A percentile compares a stretch with the other conserved stretches of the same genome.
Conservation (phyloP, 2,329 filamentous ascomycete species). For the Curvularia eragrostidis region DNA sequence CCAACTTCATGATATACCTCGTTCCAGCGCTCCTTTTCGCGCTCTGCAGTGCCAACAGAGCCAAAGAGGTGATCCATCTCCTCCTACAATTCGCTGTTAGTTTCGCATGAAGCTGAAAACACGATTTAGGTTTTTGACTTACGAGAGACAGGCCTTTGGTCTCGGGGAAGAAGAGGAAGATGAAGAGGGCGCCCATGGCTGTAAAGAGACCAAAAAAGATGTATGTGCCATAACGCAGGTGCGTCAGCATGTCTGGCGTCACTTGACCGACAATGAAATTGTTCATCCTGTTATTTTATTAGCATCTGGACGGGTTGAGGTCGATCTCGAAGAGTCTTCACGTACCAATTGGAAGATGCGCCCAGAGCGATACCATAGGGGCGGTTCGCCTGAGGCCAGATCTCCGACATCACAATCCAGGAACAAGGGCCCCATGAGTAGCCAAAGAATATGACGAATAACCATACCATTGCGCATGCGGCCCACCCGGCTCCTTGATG, state of each 20-base stretch:
- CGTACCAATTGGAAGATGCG: slow-evolving; percentile 55
- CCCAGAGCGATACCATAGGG: slow-evolving; percentile 75
- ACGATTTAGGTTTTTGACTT: slow-evolving; percentile 49
- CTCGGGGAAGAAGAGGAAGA: slow-evolving; percentile 61
- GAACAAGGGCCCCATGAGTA: slow-evolving; percentile 77
- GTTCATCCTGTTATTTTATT: slow-evolving; percentile 47
- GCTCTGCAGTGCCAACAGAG: slow-evolving; percentile 68
- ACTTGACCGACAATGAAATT: slow-evolving; percentile 71
- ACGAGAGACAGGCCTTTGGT: slow-evolving; percentile 59
- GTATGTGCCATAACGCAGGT: slow-evolving; percentile 73
- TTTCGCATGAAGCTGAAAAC: slow-evolving; percentile 52
- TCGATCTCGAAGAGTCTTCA: no score
- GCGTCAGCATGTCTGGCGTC: slow-evolving; percentile 70
- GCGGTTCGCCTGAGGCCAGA: slow-evolving; percentile 72
- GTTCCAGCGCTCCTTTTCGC: slow-evolving; percentile 72
- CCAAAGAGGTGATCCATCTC: slow-evolving; percentile 72
- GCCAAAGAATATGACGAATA: slow-evolving; percentile 77
- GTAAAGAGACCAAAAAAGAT: slow-evolving; percentile 74
- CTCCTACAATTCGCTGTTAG: slow-evolving; percentile 51
- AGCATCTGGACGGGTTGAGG: not conserved
- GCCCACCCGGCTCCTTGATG: slow-evolving; percentile 72
- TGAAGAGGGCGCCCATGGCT: slow-evolving; percentile 64
- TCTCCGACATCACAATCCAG: slow-evolving; percentile 77
- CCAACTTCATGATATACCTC: slow-evolving; percentile 76
- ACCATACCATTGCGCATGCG: slow-evolving; percentile 72